Evolutionary conservation across 164 flowering plant species (phyloP), one percentile per base, ranked within the genome.

Genomic region (Vitis rotundifolia): DNA sequence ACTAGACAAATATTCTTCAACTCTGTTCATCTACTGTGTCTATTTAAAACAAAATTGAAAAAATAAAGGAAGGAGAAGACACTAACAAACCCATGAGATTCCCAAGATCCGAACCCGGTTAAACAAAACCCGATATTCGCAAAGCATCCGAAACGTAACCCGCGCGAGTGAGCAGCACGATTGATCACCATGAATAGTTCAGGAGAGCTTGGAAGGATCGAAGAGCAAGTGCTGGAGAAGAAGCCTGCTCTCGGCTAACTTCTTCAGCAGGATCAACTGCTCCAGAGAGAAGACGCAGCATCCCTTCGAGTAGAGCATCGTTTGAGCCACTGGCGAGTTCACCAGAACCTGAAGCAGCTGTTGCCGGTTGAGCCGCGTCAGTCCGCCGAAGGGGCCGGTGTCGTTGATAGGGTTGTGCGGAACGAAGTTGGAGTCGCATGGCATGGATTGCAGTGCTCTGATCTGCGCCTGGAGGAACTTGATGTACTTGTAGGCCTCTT

Each of bases 401-500:
- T 8, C 65, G 44, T 12, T 50, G 26, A 7, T 15, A 0, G 44
- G 55, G 18, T 16, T 15, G 10, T 19, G 0, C 10, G 8, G 60
- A 16, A 1, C 19, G 58, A 62, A 48, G 70, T 56, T 48, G 8
- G 83, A 74, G 15, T 66, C 61, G 7, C n/a, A 12, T 3, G 94
- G 97, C 98, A 90, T 93, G 44, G 83, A 68, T 53, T 80, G 72
- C 61, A 93, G 85, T 9, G 73, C 87, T 8, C n/a, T 49, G 7
- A 90, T 71, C 70, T 90, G 98, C 18, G 92, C 86, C 79, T 87
- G 71, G 6, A 93, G 78, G 77, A 86, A 91, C 81, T 68, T 79
- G 65, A 89, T 71, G 84, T 93, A 90, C 85, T 89, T 88, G 78
- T 73, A 71, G 47, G 88, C 85, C 74, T 90, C 91, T 62, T 84